Evolutionary conservation across 768 basidiomycete genomes (phyloP), one percentile per base, ranked within the genome.

Genomic region (Podaxis mareebaensis): DNA sequence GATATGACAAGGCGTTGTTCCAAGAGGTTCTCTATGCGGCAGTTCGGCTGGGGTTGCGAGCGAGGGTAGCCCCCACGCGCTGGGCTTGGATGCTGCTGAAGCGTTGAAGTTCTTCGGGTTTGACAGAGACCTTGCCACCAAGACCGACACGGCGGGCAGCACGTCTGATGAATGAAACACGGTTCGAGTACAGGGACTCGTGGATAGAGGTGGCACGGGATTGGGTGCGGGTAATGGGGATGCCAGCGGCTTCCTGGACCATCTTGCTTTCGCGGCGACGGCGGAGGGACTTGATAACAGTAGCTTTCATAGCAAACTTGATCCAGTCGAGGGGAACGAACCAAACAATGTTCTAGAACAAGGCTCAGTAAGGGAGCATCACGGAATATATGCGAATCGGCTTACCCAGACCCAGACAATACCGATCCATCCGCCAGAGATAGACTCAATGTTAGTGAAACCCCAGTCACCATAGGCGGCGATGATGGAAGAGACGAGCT

Each of bases 291-390:
- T 89, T 90, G 83, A 98, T 96, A 71, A 95, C 79, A 8, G 93
- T 96, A 8, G 88, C 91, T 82, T 96, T 95, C 92, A 98, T 95
- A 33, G 83, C 91, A 74, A 97, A 96, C 82, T 96, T 97, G 85
- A 97, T 91, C 78, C 87, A 85, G 77, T 99, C 96, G 46, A 99
- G 88, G 60, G 96, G 96, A 66, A 92, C 75, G 85, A 96, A 99
- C 95, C 96, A 96, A 64, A 96, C 69, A 67, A 97, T 92, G 79
- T 98, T 91, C 95, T 96, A 71, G 13, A 57, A 17, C 22, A 24
- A 6, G 11, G 24, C 64, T 52, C 36, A 42, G 56, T 54, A 38
- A 40, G 30, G 17, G 4, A 53, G 36, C 22, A 7, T 30, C 44
- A 10, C 7, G 40, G 13, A 33, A 58, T 39, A 28, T 8, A 30